Evolutionary conservation across 129 eudicot genomes (phyloP), one percentile per base, ranked within the genome.

Genomic region (Centella asiatica): DNA sequence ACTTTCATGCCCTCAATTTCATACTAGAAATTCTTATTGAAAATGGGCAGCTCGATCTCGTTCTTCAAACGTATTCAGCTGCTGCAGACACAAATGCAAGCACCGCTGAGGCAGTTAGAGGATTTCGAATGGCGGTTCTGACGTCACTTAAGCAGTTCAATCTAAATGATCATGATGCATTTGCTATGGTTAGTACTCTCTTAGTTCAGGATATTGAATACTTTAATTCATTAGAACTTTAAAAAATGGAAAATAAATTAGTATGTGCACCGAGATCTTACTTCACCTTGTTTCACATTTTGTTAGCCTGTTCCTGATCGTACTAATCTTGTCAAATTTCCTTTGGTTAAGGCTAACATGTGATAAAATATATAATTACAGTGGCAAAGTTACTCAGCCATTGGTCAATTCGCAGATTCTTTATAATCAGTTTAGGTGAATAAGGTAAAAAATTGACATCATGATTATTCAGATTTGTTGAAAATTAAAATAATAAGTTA

Each of bases 101-200:
- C 55, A 80, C 95, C 18, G 81, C 95, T 47, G 89, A 85, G 77
- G 82, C 90, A 44, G 90, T 87, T 55, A 77, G 95, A 70, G 99
- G 99, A 34, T 93, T 93, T 63, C 83, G 99, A 15, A 93, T 93
- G 89, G 92, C 96, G 64, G 99, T 93, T 73, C 89, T 93, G 44
- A 87, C 96, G 26, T 74, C 96, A 19, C 76, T 93, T 52, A 80
- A 85, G 81, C 96, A 93, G 44, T 87, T 93, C 50, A 87, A 88
- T 66, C 99, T 90, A 0, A 75, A 78, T 53, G 96, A 93, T 71
- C 85, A 77, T 19, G 99, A 93, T 73, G 95, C 95, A 17, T 93
- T 93, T 72, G 95, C 99, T 47, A 80, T 85, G 99, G 99, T 88
- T 58, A n/a, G 88, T 74, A 15, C 32, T 14, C 47, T 19, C 11